Evolutionary conservation across 805 yeast genomes (phyloP).

Genomic region (Hanseniaspora mollemarum): DNA sequence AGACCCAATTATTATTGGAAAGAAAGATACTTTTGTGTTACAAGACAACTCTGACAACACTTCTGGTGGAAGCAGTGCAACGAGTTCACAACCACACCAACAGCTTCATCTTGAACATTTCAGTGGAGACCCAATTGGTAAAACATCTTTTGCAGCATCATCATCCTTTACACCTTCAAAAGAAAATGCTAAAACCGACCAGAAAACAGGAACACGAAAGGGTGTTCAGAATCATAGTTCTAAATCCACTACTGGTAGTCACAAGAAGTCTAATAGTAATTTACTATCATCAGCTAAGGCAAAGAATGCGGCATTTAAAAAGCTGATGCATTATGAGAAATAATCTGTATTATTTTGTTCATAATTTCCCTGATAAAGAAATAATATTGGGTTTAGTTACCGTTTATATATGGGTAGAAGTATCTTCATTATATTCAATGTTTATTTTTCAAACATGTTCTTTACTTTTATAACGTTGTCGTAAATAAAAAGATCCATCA

Average conservation of each 20-base stretch:
- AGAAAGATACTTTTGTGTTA: background rate
- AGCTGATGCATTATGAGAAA: constrained; percentile 9
- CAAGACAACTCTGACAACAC: background rate
- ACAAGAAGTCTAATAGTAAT: background rate
- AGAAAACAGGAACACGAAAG: background rate
- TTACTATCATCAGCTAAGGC: background rate
- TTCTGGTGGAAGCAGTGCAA: background rate
- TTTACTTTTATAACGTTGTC: constrained; percentile 1
- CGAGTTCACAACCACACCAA: background rate
- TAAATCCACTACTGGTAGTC: background rate
- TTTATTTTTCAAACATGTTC: background rate
- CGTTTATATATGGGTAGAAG: too few relatives aligned
- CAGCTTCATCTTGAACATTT: background rate
- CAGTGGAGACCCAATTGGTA: background rate
- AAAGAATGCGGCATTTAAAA: constrained; percentile 6
- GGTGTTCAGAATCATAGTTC: background rate
- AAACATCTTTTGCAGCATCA: background rate
- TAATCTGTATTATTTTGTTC: too few relatives aligned
- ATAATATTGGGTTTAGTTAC: too few relatives aligned
- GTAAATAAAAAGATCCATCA: background rate
- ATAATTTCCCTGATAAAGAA: background rate
- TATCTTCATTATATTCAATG: too few relatives aligned
- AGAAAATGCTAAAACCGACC: background rate
- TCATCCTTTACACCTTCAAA: background rate
- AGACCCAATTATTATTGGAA: background rate